Evolutionary conservation across 140 eudicot genomes (phyloP), one percentile per base, ranked within the genome.

Genomic region (Erigeron philadelphicus): DNA sequence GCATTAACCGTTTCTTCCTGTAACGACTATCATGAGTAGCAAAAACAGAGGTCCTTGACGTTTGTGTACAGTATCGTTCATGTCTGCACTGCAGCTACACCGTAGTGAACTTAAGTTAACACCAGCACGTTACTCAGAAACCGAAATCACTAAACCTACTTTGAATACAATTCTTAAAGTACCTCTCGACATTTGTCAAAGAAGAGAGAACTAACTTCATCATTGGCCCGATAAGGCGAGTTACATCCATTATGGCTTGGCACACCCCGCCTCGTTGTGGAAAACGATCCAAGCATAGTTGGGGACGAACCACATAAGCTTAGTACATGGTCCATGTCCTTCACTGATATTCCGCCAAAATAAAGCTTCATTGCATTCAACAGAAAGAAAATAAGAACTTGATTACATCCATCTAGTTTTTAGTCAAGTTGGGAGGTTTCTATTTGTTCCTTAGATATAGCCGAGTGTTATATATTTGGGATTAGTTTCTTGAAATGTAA

Each of bases 1-100:
- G 50, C 11, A 42, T 75, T 54, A 56, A 72, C 46, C 64, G 75
- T 81, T 87, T 89, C 74, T 82, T 84, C 19, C 62, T 56, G 68
- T 70, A 61, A 17, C 31, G 70, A 64, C 49, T 66, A 47, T 76
- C 61, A 21, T 56, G 78, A 49, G 71, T 60, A 67, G 78, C 66
- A 59, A 83, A 79, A 78, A 44, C 9, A 54, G 76, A 66, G 66
- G 67, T 80, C 31, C 77, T 65, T 19, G 81, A 67, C 70, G 72
- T 67, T 57, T 2, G 60, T 74, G 72, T 64, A 73, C 63, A 11
- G 61, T 72, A 75, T 13, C 9, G 31, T 18, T 50, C 73, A 66
- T 42, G 76, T 77, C 75, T 73, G 65, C 75, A 65, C 95, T 86
- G 87, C 71, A 74, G 63, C 61, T 71, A 80, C 17, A 43, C 41